A percentile compares a stretch with the other conserved stretches of the same genome.
These are phyloP conservation scores for Wallacemonas sp. DNA, from an alignment of 208 protist species.

Conservation along the genomic window DNA sequence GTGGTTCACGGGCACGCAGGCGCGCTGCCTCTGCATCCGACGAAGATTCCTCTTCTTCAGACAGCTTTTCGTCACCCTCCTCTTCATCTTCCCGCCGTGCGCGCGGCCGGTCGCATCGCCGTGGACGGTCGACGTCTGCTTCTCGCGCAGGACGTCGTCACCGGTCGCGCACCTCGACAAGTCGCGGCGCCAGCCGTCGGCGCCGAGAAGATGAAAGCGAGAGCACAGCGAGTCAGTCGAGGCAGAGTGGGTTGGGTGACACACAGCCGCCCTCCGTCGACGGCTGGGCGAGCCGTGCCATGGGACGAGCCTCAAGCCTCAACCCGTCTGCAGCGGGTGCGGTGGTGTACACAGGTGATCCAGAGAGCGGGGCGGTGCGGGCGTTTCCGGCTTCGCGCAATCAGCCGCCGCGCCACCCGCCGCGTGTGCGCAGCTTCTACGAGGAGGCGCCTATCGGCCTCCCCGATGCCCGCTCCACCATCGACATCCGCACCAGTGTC, in stretches of 20 bases:
- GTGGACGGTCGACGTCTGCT: not conserved
- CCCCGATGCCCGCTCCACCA: conserved; percentile 47
- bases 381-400: conserved; percentile 2
- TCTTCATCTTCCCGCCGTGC: not conserved
- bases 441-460: conserved; percentile 23
- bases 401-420: conserved; percentile 1
- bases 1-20: not conserved
- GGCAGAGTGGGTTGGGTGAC: not conserved
- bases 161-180: not conserved
- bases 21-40: not conserved
- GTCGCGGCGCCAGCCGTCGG: not conserved
- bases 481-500: conserved; percentile 66
- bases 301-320: not conserved
- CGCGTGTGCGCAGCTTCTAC: not conserved
- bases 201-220: not conserved
- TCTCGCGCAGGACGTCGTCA: too few relatives aligned
- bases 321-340: not conserved
- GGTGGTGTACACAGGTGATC: conserved; percentile 2
- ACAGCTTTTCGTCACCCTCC: not conserved
- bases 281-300: not conserved
- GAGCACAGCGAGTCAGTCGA: not conserved
- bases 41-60: too few relatives aligned
- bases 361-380: not conserved
- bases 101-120: not conserved
- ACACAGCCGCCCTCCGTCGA: not conserved